phyloP scores from a whole-genome alignment of 2,329 filamentous ascomycete genomes.

The Aspergillus sp. region DNA sequence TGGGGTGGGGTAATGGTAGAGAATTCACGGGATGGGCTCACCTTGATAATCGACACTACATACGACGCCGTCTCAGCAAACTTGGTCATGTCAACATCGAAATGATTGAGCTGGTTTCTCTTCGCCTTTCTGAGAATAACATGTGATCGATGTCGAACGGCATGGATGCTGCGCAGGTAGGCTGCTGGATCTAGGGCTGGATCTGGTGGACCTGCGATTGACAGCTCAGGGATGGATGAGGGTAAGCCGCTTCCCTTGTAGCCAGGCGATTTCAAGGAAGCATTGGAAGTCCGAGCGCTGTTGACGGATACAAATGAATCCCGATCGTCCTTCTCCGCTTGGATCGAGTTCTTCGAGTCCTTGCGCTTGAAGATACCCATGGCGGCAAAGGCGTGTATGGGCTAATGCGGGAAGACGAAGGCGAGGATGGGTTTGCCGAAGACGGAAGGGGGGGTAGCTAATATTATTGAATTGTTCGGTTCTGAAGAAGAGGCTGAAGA shows the following conservation, averaged over 20 bases:
- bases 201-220: conserved; percentile 82
- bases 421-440: neutral
- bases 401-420: neutral
- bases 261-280: conserved; percentile 52
- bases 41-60: conserved; percentile 93
- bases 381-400: conserved; percentile 7
- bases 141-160: conserved; percentile 76
- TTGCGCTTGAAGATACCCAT: conserved; percentile 47
- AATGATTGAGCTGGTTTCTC: conserved; percentile 76
- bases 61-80: conserved; percentile 82
- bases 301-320: conserved; percentile 43
- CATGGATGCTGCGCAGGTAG: conserved; percentile 85
- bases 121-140: conserved; percentile 75
- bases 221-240: conserved; percentile 67
- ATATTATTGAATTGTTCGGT: conserved; percentile 3
- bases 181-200: conserved; percentile 83
- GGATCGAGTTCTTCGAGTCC: conserved; percentile 41
- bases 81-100: conserved; percentile 82
- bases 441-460: neutral
- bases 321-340: conserved; percentile 40
- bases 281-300: conserved; percentile 44
- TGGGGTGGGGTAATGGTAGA: neutral
- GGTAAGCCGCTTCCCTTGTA: conserved; percentile 49
- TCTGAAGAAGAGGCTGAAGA: conserved; percentile 3
- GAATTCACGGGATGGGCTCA: conserved; percentile 36